Evolutionary conservation across 2,329 filamentous ascomycete species (phyloP).

Genomic region (Cladophialophora chaetospira): DNA sequence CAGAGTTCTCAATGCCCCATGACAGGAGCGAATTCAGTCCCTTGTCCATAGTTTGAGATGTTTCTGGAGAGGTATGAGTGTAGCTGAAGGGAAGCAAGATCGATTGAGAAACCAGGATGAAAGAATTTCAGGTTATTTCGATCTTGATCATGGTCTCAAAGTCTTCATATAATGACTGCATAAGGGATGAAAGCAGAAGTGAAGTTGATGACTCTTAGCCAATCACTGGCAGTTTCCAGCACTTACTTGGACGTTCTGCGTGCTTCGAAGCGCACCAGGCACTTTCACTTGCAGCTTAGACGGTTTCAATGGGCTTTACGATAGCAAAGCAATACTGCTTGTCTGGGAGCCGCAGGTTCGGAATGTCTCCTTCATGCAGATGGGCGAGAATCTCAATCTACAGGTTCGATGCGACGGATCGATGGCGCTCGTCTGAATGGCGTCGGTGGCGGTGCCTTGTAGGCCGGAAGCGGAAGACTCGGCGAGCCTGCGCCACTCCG

Average conservation of each 20-base stretch:
- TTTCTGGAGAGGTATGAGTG: neutral
- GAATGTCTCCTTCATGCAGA: too few species aligned
- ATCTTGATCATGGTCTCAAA: neutral
- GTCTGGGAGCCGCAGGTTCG: too few species aligned
- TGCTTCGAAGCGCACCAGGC: slow-evolving; percentile 13
- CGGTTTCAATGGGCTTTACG: too few species aligned
- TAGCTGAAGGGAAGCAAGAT: too few species aligned
- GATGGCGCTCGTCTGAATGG: neutral
- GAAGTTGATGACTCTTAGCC: slow-evolving; percentile 12
- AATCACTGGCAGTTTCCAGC: slow-evolving; percentile 19
- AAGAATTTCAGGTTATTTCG: neutral
- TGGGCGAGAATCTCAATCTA: too few species aligned
- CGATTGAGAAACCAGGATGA: neutral
- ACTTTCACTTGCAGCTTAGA: neutral
- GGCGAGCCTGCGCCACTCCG: neutral
- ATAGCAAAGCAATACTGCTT: too few species aligned
- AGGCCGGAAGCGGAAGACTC: neutral
- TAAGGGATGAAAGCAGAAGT: neutral
- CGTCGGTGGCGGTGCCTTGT: slow-evolving; percentile 7
- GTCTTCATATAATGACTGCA: neutral
- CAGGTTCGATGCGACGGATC: too few species aligned
- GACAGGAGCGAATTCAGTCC: slow-evolving; percentile 75
- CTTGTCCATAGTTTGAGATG: slow-evolving; percentile 54
- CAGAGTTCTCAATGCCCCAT: slow-evolving; percentile 71
- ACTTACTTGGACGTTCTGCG: slow-evolving; percentile 23